Percentiles rank a stretch among this genome's conserved stretches.
Evolutionary conservation across 345 rosid species (phyloP).

Genomic region (Eucalyptus curtisii): DNA sequence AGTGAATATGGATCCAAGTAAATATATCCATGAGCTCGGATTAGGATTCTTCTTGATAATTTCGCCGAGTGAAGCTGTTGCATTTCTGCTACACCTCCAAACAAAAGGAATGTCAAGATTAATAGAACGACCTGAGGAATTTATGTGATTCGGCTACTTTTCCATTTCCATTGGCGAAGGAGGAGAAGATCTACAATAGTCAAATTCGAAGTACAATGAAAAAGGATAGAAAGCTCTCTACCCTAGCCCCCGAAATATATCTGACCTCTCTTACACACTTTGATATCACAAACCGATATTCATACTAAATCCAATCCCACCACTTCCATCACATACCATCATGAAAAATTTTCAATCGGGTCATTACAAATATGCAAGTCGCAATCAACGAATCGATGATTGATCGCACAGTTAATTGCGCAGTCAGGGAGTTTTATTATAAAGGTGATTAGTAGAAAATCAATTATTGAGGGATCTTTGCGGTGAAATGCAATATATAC

Average conservation of each 20-base stretch:
- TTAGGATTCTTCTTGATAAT: not conserved
- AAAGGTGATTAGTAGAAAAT: not conserved
- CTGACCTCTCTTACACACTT: not conserved
- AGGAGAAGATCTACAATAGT: not conserved
- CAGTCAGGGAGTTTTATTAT: not conserved
- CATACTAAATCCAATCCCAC: not conserved
- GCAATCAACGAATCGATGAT: not conserved
- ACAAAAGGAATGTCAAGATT: not conserved
- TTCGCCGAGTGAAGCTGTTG: not conserved
- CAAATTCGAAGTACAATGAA: not conserved
- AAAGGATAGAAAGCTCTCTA: not conserved
- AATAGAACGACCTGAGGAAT: not conserved
- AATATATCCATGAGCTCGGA: not conserved
- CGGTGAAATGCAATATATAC: not conserved
- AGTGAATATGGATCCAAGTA: not conserved
- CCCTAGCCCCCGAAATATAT: not conserved
- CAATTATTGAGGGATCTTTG: not conserved
- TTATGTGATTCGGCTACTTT: not conserved
- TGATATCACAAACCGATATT: not conserved
- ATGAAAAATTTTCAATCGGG: not conserved
- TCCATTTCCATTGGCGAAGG: not conserved
- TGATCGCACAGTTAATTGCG: not conserved
- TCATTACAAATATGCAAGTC: not conserved
- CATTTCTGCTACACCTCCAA: not conserved
- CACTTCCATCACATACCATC: not conserved